These are phyloP conservation scores for Seiridium cupressi DNA, from an alignment of 2,329 filamentous ascomycete species.

Conservation along the genomic window DNA sequence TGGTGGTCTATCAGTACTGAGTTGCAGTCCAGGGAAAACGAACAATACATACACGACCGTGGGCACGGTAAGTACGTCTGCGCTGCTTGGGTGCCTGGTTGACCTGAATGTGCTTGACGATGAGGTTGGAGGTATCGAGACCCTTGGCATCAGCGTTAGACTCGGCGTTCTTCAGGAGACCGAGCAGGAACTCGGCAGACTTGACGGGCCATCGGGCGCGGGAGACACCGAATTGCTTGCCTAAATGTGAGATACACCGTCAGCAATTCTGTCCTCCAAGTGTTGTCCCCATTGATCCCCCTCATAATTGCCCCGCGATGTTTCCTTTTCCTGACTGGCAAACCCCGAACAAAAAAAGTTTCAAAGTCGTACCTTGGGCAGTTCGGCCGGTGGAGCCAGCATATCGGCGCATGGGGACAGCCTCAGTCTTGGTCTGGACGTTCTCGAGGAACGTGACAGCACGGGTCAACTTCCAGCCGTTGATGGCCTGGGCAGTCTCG, in stretches of 20 bases:
- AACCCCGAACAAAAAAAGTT: not conserved
- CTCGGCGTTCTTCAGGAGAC: constrained; percentile 96
- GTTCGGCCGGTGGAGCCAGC: constrained; percentile 92
- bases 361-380: constrained; percentile 82
- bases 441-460: constrained; percentile 97
- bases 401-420: constrained; percentile 97
- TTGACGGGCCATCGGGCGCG: constrained; percentile 99
- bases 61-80: constrained; percentile 98
- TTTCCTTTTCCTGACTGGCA: too few relatives aligned
- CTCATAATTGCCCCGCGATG: not conserved
- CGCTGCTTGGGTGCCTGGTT: constrained; percentile 99
- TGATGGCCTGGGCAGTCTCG: constrained; percentile 99
- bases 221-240: constrained; percentile 98
- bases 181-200: constrained; percentile 97
- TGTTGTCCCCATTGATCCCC: not conserved
- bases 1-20: constrained; percentile 38
- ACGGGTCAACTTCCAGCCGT: constrained; percentile 96
- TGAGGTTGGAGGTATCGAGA: constrained; percentile 93
- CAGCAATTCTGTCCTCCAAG: constrained; percentile 11
- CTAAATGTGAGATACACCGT: constrained; percentile 44
- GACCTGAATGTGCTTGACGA: constrained; percentile 99
- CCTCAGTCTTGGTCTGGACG: constrained; percentile 95
- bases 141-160: constrained; percentile 96
- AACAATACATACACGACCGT: constrained; percentile 86
- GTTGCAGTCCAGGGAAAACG: not conserved